These are phyloP conservation scores for Phytophthora meadii DNA, from an alignment of 352 stramenopile genomes.

Conservation along the genomic window DNA sequence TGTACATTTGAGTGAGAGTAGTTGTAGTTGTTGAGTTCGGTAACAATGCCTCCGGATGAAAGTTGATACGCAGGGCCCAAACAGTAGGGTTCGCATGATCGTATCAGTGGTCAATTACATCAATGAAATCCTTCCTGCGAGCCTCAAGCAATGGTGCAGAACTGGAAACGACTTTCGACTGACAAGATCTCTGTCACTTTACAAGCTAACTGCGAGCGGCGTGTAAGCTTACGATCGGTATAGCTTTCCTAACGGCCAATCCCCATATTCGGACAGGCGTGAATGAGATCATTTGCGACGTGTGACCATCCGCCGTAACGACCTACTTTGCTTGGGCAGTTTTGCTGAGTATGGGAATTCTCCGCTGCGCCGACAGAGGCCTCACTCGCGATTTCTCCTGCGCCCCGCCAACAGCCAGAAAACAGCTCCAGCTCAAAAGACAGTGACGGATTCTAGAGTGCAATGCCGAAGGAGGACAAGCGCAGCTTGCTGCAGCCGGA, in stretches of 20 bases:
- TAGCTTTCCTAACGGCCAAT: background rate
- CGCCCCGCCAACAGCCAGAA: background rate
- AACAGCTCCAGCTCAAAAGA: background rate
- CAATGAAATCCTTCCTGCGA: too few relatives aligned
- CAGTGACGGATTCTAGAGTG: background rate
- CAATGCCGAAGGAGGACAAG: conserved; percentile 10
- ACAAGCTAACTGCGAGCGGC: too few relatives aligned
- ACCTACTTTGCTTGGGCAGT: background rate
- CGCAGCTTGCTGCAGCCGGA: conserved; percentile 34
- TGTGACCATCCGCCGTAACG: background rate
- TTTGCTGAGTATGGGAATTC: background rate
- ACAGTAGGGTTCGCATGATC: too few relatives aligned
- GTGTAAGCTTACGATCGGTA: too few relatives aligned
- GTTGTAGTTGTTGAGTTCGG: too few relatives aligned
- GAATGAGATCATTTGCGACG: background rate
- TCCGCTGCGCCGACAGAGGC: background rate
- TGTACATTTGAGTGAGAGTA: too few relatives aligned
- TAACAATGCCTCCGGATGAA: too few relatives aligned
- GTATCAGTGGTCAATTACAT: too few relatives aligned
- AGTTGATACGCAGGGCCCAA: too few relatives aligned
- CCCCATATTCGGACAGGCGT: background rate
- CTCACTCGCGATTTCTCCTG: background rate
- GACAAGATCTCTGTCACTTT: too few relatives aligned
- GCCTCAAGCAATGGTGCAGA: too few relatives aligned
- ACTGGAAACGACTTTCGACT: too few relatives aligned